Base-by-base conservation (phyloP, 768 basidiomycete species). In the Lepiota venenata region DNA sequence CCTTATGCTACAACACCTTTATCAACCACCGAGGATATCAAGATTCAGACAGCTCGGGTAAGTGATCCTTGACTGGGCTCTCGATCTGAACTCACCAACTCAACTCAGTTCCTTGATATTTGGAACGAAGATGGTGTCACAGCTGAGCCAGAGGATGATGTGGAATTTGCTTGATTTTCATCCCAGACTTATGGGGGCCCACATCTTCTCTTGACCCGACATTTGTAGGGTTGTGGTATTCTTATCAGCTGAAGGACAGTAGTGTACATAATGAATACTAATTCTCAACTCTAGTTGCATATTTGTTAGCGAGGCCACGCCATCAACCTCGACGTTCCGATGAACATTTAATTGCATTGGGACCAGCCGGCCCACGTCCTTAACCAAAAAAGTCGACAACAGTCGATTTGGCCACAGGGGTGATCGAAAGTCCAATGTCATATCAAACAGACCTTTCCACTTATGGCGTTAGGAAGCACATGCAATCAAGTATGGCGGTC, bases 111-210 rank as follows among this genome's bases (percentile, higher is more conserved):
- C 67, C 71, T 89, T 49, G 81, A 84, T 57, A 82, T 90, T 50
- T 93, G 89, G 88, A 87, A 85, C 49, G 89, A 88, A 63, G 89
- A 91, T 61, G 90, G 89, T 21, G 76, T 88, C 35, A 74, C 75
- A 12, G 83, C 79, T 3, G 89, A 91, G 67, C 79, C 79, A 21
- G 78, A 79, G 62, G 83, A 60, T 40, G 60, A 83, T 42, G 75
- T 56, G 11, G 55, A 56, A 22, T 51, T 50, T 56, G 21, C 15
- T 35, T 55, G 21, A 55, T 25, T 4, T 14, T 27, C 47, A 52
- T 55, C 48, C 25, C 53, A 25, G 40, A 25, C 47, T 45, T 48
- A 39, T 47, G 53, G 8, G 21, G 20, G 39, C 50, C 25, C 39
- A 48, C 44, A 47, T 56, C 45, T 40, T 36, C 43, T 35, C 55